Conservation (phyloP, 257 asterid species). For the Solanum medicagineum region DNA sequence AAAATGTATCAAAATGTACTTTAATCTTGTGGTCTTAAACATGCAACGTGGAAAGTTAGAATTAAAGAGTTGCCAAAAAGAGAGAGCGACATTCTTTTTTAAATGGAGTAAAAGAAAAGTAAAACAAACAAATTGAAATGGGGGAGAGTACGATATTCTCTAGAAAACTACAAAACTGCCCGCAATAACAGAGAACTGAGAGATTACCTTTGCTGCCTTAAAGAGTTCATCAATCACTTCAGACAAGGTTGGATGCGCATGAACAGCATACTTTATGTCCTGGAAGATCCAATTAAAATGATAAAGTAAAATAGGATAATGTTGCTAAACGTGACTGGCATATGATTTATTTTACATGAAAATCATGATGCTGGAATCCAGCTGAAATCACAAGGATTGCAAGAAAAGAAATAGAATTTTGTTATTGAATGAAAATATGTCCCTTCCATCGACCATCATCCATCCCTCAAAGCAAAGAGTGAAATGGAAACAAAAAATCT, state of each 20-base stretch:
- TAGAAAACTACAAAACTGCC: not conserved
- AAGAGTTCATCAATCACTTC: slow-evolving; percentile 90
- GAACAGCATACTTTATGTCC: slow-evolving; percentile 89
- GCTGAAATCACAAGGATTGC: not conserved
- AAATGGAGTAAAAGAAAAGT: too few species aligned
- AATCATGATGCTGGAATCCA: not conserved
- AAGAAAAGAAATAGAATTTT: not conserved
- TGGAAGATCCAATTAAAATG: slow-evolving; percentile 26
- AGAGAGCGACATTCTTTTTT: too few species aligned
- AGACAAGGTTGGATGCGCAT: slow-evolving; percentile 93
- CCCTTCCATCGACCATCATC: not conserved
- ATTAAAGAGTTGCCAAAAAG: too few species aligned
- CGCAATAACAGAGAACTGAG: not conserved
- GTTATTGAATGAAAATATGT: not conserved
- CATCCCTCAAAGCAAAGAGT: not conserved
- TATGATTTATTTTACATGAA: not conserved
- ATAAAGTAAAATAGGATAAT: not conserved
- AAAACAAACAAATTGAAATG: too few species aligned
- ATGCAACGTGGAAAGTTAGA: too few species aligned
- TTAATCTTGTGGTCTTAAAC: too few species aligned
- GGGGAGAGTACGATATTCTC: too few species aligned
- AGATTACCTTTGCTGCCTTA: slow-evolving; percentile 73
- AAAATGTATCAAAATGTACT: too few species aligned
- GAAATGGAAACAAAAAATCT: not conserved
- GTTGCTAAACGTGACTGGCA: not conserved